Evolutionary conservation across 2,329 filamentous ascomycete genomes (phyloP).

Genomic region (Xylaria sp.): DNA sequence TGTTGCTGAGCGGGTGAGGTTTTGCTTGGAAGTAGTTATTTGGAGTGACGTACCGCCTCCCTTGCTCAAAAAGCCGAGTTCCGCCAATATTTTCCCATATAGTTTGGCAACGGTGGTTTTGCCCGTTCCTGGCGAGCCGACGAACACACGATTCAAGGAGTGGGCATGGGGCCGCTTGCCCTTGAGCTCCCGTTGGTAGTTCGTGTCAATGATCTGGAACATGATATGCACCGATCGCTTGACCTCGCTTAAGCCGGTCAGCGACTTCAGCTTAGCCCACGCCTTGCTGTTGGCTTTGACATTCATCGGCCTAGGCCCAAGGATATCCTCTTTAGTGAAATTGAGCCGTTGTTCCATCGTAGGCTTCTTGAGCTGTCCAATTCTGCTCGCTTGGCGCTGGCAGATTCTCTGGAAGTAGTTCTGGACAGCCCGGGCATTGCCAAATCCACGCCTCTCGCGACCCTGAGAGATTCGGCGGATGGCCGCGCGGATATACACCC

Average conservation of each 20-base stretch:
- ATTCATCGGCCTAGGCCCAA: background rate
- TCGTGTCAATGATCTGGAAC: background rate
- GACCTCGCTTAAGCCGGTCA: background rate
- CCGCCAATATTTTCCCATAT: slow-evolving; percentile 70
- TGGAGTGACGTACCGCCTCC: slow-evolving; percentile 54
- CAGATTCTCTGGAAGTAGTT: background rate
- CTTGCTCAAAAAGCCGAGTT: slow-evolving; percentile 69
- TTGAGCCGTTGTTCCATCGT: too few species aligned
- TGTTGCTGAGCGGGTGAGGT: too few species aligned
- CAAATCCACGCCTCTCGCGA: background rate
- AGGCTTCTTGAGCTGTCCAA: background rate
- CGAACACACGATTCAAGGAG: slow-evolving; percentile 70
- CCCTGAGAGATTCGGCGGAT: background rate
- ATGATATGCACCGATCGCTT: background rate
- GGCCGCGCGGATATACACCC: background rate
- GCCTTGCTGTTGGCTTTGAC: background rate
- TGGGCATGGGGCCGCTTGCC: background rate
- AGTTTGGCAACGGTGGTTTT: slow-evolving; percentile 78
- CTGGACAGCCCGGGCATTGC: background rate
- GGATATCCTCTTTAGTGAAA: slow-evolving; percentile 1
- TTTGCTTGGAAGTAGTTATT: too few species aligned
- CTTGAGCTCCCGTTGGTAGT: background rate
- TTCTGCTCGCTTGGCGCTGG: background rate
- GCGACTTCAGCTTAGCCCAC: background rate
- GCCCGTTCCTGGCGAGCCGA: slow-evolving; percentile 75